A percentile compares a stretch with the other conserved stretches of the same genome.
These are phyloP conservation scores for Tulasnella sp. DNA, from an alignment of 768 basidiomycete species.

Conservation along the genomic window DNA sequence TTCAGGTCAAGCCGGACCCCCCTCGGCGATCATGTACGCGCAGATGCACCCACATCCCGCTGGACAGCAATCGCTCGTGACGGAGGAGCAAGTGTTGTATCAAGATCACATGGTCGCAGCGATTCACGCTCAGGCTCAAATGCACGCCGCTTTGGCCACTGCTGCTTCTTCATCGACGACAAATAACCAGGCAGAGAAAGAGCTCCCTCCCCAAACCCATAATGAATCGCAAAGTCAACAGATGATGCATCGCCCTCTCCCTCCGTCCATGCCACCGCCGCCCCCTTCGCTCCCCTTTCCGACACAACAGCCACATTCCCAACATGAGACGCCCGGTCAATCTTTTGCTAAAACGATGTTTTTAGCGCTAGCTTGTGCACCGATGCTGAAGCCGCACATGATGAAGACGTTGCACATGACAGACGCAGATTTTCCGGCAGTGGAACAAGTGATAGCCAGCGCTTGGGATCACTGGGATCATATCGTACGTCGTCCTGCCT, in stretches of 20 bases:
- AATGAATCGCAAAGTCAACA: too few species aligned
- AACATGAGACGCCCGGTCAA: conserved; percentile 46
- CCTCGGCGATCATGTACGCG: conserved; percentile 23
- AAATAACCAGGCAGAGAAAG: background rate
- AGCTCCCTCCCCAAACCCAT: background rate
- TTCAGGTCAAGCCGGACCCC: conserved; percentile 13
- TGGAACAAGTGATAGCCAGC: conserved; percentile 72
- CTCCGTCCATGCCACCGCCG: background rate
- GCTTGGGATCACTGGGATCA: conserved; percentile 85
- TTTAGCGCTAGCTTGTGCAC: conserved; percentile 64
- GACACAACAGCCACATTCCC: background rate
- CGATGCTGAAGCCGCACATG: conserved; percentile 63
- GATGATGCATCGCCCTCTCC: background rate
- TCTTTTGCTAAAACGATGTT: conserved; percentile 74
- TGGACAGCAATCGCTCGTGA: conserved; percentile 1
- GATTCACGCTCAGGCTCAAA: background rate
- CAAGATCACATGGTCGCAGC: conserved; percentile 4
- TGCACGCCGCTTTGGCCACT: background rate
- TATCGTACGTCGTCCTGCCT: conserved; percentile 45
- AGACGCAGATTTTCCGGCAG: conserved; percentile 63
- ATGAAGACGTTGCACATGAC: conserved; percentile 60
- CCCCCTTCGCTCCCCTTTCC: background rate
- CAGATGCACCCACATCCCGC: conserved; percentile 5
- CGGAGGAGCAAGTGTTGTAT: conserved; percentile 7
- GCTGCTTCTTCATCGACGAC: background rate